Base-by-base conservation (phyloP, 2,329 filamentous ascomycete genomes). In the Geoglossum cookeanum region DNA sequence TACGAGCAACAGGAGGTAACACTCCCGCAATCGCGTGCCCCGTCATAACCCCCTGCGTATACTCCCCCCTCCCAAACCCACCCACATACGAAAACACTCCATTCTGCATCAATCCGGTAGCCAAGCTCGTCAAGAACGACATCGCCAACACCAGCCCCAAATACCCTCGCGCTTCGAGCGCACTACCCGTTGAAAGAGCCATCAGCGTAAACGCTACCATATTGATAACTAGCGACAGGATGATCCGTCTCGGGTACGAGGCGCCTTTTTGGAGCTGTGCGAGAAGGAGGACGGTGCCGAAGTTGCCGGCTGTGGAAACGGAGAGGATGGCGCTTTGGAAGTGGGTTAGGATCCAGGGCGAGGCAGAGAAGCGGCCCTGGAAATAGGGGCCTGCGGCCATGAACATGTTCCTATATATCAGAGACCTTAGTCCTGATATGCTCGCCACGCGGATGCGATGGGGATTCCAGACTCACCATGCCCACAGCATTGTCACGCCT, bases 401-500 rank as follows among this genome's bases (percentile, higher is more conserved):
- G 69, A 97, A 96, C 91, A 96, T 96, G 74, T 97, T 97, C 88
- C 88, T 91, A 62, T 15, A n/a, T 42, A 2, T 30, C 9, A 48
- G 2, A 44, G 29, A 22, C 45, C 55, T 59, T 47, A 52, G 22
- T 27, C 13, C 37, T 33, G 17, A 58, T 42, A 22, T 5, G 9
- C 9, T 13, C 17, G 30, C 4, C 11, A 30, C 32, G 22, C 55
- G 45, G 52, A 51, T 37, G 54, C 57, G 47, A 33, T 52, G 32
- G 29, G 42, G 52, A 9, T 30, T 49, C 8, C 59, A 49, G 54
- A 64, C 79, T 63, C 78, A 94, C 91, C 91, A 97, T 57, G 91
- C 89, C 91, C 91, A 97, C 49, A 97, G 77, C 92, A 97, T 97
- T 56, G 90, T 87, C 58, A 95, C 77, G 55, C 92, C 92, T 30